phyloP scores from a whole-genome alignment of 371 early-diverging fungal species.

The Mucor lusitanicus region DNA sequence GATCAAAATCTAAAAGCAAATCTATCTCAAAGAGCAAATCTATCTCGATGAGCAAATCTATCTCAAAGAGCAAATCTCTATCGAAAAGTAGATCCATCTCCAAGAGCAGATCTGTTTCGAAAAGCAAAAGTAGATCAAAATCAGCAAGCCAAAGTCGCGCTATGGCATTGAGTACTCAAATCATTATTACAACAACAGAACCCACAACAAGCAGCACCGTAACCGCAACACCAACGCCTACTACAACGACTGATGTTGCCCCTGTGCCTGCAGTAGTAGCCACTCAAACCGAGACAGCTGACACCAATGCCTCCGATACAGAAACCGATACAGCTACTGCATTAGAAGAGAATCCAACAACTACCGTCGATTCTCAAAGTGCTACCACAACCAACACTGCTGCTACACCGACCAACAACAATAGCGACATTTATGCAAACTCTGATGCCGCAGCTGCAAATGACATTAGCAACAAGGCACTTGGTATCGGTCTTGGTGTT shows the following conservation, averaged over 20 bases:
- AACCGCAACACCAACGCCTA: neutral
- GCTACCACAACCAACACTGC: neutral
- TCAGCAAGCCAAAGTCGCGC: neutral
- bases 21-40: neutral
- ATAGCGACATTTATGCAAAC: neutral
- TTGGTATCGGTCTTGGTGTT: conserved; percentile 49
- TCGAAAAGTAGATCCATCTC: neutral
- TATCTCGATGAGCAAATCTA: neutral
- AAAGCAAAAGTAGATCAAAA: neutral
- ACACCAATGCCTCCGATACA: neutral
- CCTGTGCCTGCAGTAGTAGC: neutral
- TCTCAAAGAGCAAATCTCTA: neutral
- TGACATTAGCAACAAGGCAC: conserved; percentile 29
- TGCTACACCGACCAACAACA: neutral
- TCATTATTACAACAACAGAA: neutral
- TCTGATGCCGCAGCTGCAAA: neutral
- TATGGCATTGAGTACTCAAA: neutral
- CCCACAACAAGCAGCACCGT: neutral
- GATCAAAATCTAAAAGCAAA: neutral
- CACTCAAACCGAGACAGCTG: neutral
- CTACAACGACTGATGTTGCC: neutral
- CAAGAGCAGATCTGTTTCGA: neutral
- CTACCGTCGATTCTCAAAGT: neutral
- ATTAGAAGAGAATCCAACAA: neutral
- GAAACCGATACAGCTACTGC: neutral